A percentile compares a stretch with the other conserved stretches of the same genome.
phyloP scores from a whole-genome alignment of 164 flowering plant species.

The Platanus orientalis region DNA sequence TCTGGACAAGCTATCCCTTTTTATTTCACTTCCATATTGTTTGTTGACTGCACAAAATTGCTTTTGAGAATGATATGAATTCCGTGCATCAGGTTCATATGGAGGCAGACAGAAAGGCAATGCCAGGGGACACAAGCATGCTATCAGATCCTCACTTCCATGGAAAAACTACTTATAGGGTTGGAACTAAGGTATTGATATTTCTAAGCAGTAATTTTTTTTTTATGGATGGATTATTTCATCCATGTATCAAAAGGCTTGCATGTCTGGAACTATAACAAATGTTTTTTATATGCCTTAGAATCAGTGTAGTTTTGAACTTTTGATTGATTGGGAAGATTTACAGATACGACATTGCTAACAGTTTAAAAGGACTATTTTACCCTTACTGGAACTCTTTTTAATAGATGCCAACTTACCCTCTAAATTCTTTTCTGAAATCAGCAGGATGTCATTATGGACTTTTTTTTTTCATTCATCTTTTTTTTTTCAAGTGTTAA shows the following conservation, averaged over 20 bases:
- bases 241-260: not conserved
- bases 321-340: too few relatives aligned
- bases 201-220: slow-evolving; percentile 1
- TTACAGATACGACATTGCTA: too few relatives aligned
- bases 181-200: slow-evolving; percentile 71
- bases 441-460: too few relatives aligned
- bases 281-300: not conserved
- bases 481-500: too few relatives aligned
- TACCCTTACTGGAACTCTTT: too few relatives aligned
- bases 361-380: too few relatives aligned
- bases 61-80: too few relatives aligned
- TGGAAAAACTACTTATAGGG: slow-evolving; percentile 73
- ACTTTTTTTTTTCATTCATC: too few relatives aligned
- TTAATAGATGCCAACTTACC: too few relatives aligned
- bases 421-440: too few relatives aligned
- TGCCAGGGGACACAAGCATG: slow-evolving; percentile 45
- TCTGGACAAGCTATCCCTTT: not conserved
- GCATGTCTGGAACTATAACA: not conserved
- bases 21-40: not conserved
- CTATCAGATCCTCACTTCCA: slow-evolving; percentile 33
- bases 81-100: slow-evolving; percentile 69
- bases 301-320: too few relatives aligned
- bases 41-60: not conserved
- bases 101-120: slow-evolving; percentile 86
- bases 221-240: not conserved